These are phyloP conservation scores for Syzygium grande DNA, from an alignment of 345 rosid genomes.

Conservation along the genomic window DNA sequence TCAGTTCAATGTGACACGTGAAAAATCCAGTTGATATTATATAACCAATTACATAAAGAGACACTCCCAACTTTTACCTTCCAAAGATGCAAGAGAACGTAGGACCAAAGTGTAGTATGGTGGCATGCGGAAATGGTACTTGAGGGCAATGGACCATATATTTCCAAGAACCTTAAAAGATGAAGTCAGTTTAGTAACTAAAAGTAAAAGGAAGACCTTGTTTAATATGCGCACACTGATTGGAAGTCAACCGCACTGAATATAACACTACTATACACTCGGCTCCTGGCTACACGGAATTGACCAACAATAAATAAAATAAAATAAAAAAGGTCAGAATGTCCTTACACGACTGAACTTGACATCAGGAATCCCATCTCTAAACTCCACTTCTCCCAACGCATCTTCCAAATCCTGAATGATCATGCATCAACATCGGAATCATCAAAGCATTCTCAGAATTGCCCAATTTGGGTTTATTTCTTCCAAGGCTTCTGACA, in stretches of 20 bases:
- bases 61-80: constrained; percentile 41
- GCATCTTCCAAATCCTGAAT: constrained; percentile 83
- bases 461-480: neutral
- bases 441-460: neutral
- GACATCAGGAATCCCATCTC: constrained; percentile 83
- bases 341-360: constrained; percentile 85
- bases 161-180: constrained; percentile 70
- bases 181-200: neutral
- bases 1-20: neutral
- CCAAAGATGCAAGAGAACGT: constrained; percentile 93
- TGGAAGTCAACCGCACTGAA: neutral
- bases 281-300: neutral
- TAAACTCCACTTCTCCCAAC: constrained; percentile 73
- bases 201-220: neutral
- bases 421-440: constrained; percentile 1
- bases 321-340: neutral
- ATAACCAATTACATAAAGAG: neutral
- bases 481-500: neutral
- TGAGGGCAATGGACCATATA: constrained; percentile 80
- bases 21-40: neutral
- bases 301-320: neutral
- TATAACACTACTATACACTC: neutral
- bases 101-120: constrained; percentile 91
- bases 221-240: neutral
- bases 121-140: constrained; percentile 91